phyloP scores from a whole-genome alignment of 768 basidiomycete species.

The Boletus barrowsii region DNA sequence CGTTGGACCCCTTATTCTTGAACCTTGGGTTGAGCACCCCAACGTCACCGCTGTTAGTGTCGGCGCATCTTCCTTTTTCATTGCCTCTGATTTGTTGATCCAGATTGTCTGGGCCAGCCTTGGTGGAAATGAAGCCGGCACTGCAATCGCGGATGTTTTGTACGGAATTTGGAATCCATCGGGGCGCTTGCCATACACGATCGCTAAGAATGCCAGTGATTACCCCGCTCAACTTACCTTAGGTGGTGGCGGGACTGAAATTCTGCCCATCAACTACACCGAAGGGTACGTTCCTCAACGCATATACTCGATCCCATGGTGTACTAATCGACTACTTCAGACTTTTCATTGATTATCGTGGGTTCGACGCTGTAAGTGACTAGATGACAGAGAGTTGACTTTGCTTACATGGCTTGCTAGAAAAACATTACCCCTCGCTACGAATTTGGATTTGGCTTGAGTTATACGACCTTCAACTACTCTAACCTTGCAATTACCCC shows the following conservation, averaged over 20 bases:
- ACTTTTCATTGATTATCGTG: constrained; percentile 68
- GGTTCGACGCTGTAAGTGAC: constrained; percentile 60
- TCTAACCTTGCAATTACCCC: constrained; percentile 49
- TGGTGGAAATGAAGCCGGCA: constrained; percentile 76
- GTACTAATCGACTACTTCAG: constrained; percentile 20
- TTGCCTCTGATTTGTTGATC: constrained; percentile 17
- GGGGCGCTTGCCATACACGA: constrained; percentile 69
- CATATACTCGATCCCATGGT: too few species aligned
- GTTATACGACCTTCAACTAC: constrained; percentile 81
- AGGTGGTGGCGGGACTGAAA: constrained; percentile 26
- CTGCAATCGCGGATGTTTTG: constrained; percentile 71
- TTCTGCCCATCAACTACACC: constrained; percentile 55
- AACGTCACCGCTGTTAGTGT: constrained; percentile 66
- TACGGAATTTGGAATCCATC: constrained; percentile 77
- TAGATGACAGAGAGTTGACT: not conserved
- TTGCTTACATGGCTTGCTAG: constrained; percentile 27
- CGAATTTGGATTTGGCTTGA: constrained; percentile 88
- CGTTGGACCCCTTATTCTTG: constrained; percentile 67
- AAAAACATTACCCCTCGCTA: constrained; percentile 74
- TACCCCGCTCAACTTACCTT: constrained; percentile 43
- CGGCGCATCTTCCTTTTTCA: constrained; percentile 17
- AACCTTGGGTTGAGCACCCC: constrained; percentile 72
- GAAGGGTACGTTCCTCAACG: constrained; percentile 38
- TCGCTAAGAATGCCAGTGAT: constrained; percentile 56
- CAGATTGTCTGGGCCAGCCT: constrained; percentile 49